phyloP scores from a whole-genome alignment of 305 asterid species.

The Lippia alba region DNA sequence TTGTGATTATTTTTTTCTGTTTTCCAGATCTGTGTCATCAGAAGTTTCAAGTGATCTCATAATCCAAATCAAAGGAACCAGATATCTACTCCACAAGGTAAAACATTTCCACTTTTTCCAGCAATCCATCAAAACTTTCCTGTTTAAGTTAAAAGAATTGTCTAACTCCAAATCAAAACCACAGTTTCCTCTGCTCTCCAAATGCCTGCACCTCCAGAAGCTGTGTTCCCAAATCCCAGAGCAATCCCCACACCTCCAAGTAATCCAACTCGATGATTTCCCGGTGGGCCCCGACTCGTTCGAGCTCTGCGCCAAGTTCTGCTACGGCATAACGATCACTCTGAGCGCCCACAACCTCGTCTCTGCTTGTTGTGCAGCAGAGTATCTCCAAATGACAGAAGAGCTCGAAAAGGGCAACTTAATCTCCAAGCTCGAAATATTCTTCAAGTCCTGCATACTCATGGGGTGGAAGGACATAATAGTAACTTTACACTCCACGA shows the following conservation, averaged over 20 bases:
- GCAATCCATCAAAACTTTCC: neutral
- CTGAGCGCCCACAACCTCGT: constrained; percentile 66
- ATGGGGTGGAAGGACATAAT: constrained; percentile 60
- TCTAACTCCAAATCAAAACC: neutral
- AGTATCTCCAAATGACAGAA: constrained; percentile 64
- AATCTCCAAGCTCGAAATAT: constrained; percentile 51
- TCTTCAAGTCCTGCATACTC: constrained; percentile 60
- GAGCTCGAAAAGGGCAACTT: constrained; percentile 57
- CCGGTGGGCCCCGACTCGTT: constrained; percentile 60
- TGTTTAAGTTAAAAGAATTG: neutral
- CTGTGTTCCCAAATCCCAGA: constrained; percentile 44
- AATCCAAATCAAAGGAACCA: constrained; percentile 69
- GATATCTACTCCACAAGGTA: constrained; percentile 87
- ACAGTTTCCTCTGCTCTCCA: constrained; percentile 69
- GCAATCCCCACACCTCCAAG: constrained; percentile 35
- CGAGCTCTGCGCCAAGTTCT: constrained; percentile 63
- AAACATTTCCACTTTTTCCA: constrained; percentile 14
- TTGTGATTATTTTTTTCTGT: constrained; percentile 1
- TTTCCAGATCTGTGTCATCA: constrained; percentile 72
- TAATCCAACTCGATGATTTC: constrained; percentile 54
- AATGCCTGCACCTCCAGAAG: constrained; percentile 50
- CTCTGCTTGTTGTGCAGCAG: constrained; percentile 53
- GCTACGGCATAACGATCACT: constrained; percentile 64
- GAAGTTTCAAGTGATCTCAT: constrained; percentile 79
- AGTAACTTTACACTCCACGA: constrained; percentile 55